These are phyloP conservation scores for Pestalotiopsis sp. DNA, from an alignment of 2,329 filamentous ascomycete species.

Conservation along the genomic window DNA sequence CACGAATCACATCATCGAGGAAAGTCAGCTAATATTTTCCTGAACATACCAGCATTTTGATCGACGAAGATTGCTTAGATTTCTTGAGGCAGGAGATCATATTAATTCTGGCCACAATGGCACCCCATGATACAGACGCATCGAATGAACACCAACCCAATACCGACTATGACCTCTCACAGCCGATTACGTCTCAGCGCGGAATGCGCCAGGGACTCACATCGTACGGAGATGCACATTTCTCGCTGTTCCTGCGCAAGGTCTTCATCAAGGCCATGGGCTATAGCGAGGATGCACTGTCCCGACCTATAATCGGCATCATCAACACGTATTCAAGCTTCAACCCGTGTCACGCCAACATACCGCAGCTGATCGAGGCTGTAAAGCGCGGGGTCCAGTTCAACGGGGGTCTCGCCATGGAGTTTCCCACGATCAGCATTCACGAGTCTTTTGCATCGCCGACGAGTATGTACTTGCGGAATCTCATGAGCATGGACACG, in stretches of 20 bases:
- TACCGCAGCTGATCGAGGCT: slow-evolving; percentile 72
- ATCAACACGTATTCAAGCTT: slow-evolving; percentile 74
- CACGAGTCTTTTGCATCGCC: slow-evolving; percentile 71
- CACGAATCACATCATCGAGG: neutral
- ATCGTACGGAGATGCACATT: slow-evolving; percentile 74
- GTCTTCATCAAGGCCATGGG: slow-evolving; percentile 79
- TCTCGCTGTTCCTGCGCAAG: slow-evolving; percentile 74
- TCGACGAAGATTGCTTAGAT: neutral
- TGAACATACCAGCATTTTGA: neutral
- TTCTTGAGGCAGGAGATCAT: neutral
- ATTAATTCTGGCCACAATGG: neutral
- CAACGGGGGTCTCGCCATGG: slow-evolving; percentile 67
- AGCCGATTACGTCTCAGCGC: slow-evolving; percentile 47
- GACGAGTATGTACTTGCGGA: slow-evolving; percentile 75
- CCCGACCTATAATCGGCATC: slow-evolving; percentile 72
- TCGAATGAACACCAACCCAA: neutral
- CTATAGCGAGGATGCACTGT: slow-evolving; percentile 72
- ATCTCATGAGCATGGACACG: slow-evolving; percentile 79
- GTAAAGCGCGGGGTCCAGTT: slow-evolving; percentile 70
- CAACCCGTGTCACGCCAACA: slow-evolving; percentile 75
- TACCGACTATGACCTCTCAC: slow-evolving; percentile 63
- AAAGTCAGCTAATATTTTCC: neutral
- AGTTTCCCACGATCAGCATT: slow-evolving; percentile 75
- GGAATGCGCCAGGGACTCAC: slow-evolving; percentile 68
- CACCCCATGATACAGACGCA: too few relatives aligned